Percentiles rank a stretch among this genome's conserved stretches.
Conservation (phyloP, 2,329 filamentous ascomycete species). For the Cytospora piceicola region DNA sequence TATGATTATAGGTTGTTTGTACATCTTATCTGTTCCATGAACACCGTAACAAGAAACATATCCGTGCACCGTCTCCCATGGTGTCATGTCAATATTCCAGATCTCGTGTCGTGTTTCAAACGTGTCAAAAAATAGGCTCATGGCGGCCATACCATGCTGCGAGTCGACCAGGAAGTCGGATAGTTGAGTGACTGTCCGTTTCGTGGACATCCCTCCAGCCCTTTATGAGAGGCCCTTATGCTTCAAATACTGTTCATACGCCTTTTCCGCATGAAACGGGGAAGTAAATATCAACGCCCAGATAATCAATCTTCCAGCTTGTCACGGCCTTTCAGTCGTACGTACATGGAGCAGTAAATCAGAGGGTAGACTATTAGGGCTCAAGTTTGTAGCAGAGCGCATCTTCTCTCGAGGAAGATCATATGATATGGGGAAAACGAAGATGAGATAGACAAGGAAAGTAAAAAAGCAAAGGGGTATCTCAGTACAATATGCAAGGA, state of each 20-base stretch:
- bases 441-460: not conserved
- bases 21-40: not conserved
- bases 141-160: not conserved
- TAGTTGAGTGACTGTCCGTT: not conserved
- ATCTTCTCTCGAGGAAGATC: not conserved
- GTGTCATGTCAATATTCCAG: not conserved
- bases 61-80: not conserved
- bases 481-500: conserved; percentile 16
- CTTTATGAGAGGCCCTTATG: not conserved
- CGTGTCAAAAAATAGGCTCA: not conserved
- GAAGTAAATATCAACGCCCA: not conserved
- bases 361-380: not conserved
- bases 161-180: not conserved
- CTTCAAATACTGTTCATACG: not conserved
- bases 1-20: not conserved
- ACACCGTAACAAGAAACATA: not conserved
- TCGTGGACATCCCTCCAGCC: not conserved
- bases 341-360: too few relatives aligned
- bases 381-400: not conserved
- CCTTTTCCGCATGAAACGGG: not conserved
- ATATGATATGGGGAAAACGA: not conserved
- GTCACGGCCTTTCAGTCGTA: not conserved
- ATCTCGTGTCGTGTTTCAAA: not conserved
- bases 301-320: not conserved
- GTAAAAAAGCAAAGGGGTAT: conserved; percentile 16